Evolutionary conservation across 1,139 yeast species (phyloP).

Genomic region (Nakaseomyces glabratus): DNA sequence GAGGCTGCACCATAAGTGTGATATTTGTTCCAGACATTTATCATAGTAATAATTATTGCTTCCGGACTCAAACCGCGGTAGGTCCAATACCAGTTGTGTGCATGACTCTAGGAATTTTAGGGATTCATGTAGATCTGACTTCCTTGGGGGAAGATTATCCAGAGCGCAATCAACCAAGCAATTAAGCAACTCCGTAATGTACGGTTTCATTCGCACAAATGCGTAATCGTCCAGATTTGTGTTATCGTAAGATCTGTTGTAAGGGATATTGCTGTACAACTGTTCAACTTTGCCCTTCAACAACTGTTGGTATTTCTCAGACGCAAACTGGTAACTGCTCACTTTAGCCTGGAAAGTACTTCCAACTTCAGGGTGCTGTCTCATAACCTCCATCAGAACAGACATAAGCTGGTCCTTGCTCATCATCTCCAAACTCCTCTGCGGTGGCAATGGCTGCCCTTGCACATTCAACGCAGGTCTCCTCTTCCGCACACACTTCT

Average conservation of each 20-base stretch:
- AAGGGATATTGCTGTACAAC: slow-evolving; percentile 25
- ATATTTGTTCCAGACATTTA: slow-evolving; percentile 72
- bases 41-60: slow-evolving; percentile 66
- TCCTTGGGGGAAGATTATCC: slow-evolving; percentile 73
- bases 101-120: slow-evolving; percentile 61
- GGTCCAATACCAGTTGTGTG: slow-evolving; percentile 51
- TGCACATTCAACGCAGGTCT: slow-evolving; percentile 10
- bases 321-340: slow-evolving; percentile 17
- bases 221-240: slow-evolving; percentile 54
- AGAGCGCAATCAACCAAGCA: slow-evolving; percentile 74
- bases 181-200: slow-evolving; percentile 63
- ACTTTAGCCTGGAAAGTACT: slow-evolving; percentile 18
- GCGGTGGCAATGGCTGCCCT: slow-evolving; percentile 28
- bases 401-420: slow-evolving; percentile 23
- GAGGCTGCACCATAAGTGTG: slow-evolving; percentile 64
- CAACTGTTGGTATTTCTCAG: slow-evolving; percentile 19
- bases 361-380: slow-evolving; percentile 24
- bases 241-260: slow-evolving; percentile 18
- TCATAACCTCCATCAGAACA: slow-evolving; percentile 21
- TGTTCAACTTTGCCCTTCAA: slow-evolving; percentile 21
- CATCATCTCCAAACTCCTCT: slow-evolving; percentile 28
- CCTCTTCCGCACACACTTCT: no score
- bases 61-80: slow-evolving; percentile 65
- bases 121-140: slow-evolving; percentile 39
- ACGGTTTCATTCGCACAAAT: slow-evolving; percentile 71